A percentile compares a stretch with the other conserved stretches of the same genome.
Evolutionary conservation across 2,329 filamentous ascomycete genomes (phyloP).

Genomic region (Ophiostoma ips): DNA sequence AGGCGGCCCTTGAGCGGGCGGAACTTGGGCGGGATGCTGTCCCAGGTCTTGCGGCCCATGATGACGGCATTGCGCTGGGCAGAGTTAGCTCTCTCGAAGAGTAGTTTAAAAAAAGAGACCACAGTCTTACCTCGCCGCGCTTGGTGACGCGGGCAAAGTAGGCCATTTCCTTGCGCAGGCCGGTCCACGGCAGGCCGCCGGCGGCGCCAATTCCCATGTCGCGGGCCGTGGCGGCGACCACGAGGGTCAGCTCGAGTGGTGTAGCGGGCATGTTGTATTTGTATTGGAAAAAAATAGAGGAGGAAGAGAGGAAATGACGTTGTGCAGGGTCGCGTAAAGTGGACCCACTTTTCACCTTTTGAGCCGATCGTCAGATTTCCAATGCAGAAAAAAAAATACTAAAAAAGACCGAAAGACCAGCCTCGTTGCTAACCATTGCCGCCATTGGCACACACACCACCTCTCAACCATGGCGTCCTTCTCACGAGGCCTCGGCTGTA

Average conservation of each 20-base stretch:
- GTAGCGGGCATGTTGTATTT: slow-evolving; percentile 9
- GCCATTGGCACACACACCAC: background rate
- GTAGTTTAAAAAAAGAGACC: no score
- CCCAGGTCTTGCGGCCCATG: slow-evolving; percentile 97
- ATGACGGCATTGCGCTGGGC: slow-evolving; percentile 56
- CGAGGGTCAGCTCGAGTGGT: slow-evolving; percentile 59
- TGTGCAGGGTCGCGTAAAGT: slow-evolving; percentile 5
- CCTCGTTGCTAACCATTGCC: background rate
- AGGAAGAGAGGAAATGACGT: background rate
- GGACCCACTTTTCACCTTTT: slow-evolving; percentile 3
- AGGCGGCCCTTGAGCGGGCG: slow-evolving; percentile 66
- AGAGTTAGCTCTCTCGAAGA: background rate
- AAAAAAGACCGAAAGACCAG: no score
- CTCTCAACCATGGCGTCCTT: slow-evolving; percentile 13
- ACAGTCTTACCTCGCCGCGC: slow-evolving; percentile 31
- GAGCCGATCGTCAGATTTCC: background rate
- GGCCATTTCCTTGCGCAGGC: slow-evolving; percentile 79
- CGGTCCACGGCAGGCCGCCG: slow-evolving; percentile 77
- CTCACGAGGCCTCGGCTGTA: slow-evolving; percentile 6
- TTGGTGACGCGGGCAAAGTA: slow-evolving; percentile 90
- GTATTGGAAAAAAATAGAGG: background rate
- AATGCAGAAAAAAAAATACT: background rate
- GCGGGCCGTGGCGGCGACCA: slow-evolving; percentile 75
- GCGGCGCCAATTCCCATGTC: slow-evolving; percentile 75
- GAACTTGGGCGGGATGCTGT: slow-evolving; percentile 67